Evolutionary conservation across 2,329 filamentous ascomycete genomes (phyloP).

Genomic region (Stenocarpella maydis): DNA sequence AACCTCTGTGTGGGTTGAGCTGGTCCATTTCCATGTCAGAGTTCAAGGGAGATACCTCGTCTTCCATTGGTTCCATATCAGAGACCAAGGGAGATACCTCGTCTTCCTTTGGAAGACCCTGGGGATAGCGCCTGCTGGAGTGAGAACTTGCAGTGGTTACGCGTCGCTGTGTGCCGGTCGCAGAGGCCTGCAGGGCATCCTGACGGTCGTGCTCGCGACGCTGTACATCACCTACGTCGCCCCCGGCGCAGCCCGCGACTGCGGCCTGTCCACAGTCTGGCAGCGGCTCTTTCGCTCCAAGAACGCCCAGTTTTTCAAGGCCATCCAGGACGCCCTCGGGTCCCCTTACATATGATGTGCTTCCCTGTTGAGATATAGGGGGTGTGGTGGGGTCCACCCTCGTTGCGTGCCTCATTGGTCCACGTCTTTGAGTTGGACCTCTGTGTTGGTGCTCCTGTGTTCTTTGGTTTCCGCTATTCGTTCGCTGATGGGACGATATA

Average conservation of each 20-base stretch:
- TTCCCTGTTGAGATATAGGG: background rate
- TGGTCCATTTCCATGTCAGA: no score
- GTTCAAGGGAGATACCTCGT: no score
- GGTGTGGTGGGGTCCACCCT: background rate
- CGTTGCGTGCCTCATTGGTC: no score
- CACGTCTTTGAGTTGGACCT: no score
- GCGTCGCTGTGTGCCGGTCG: no score
- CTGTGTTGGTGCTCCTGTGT: background rate
- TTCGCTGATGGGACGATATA: background rate
- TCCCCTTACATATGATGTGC: no score
- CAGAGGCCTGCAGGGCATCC: conserved; percentile 53
- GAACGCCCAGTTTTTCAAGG: conserved; percentile 58
- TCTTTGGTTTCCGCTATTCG: background rate
- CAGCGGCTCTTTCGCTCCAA: conserved; percentile 59
- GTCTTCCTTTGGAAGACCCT: no score
- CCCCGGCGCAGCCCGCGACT: conserved; percentile 50
- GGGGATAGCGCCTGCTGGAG: no score
- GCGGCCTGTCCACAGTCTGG: conserved; percentile 67
- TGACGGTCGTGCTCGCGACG: conserved; percentile 55
- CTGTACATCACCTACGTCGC: conserved; percentile 49
- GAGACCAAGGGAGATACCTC: no score
- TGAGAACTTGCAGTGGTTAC: no score
- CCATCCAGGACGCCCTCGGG: conserved; percentile 70
- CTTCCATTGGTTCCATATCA: no score
- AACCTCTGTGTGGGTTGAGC: no score